Evolutionary conservation across 345 rosid genomes (phyloP).

Genomic region (Gossypium stocksii): DNA sequence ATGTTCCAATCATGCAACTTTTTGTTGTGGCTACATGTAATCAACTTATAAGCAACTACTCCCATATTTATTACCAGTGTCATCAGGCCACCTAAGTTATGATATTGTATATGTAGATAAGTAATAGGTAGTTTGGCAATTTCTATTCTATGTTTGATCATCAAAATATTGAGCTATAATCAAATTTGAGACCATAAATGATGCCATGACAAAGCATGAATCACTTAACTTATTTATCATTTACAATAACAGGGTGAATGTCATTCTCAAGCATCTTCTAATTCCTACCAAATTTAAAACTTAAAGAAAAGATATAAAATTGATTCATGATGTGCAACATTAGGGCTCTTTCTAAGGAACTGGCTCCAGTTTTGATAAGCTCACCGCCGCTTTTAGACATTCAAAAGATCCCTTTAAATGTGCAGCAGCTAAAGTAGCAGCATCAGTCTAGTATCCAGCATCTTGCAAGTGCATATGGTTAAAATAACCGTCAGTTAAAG

Average conservation of each 20-base stretch:
- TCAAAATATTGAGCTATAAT: neutral
- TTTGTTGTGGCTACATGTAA: slow-evolving; percentile 21
- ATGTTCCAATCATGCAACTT: slow-evolving; percentile 12
- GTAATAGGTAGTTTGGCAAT: neutral
- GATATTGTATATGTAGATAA: no score
- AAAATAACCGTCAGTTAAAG: neutral
- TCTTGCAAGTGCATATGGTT: slow-evolving; percentile 70
- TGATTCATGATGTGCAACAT: slow-evolving; percentile 1
- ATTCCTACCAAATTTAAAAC: slow-evolving; percentile 3
- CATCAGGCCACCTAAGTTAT: neutral
- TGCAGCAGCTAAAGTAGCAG: slow-evolving; percentile 95
- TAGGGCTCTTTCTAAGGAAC: slow-evolving; percentile 1
- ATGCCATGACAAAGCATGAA: slow-evolving; percentile 4
- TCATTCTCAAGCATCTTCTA: slow-evolving; percentile 12
- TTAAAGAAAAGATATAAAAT: neutral
- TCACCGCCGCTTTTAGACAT: slow-evolving; percentile 26
- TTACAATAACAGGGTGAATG: slow-evolving; percentile 11
- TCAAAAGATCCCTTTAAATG: slow-evolving; percentile 62
- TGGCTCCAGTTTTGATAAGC: slow-evolving; percentile 15
- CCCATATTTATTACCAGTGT: neutral
- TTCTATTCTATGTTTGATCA: neutral
- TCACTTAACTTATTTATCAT: slow-evolving; percentile 17
- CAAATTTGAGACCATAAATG: neutral
- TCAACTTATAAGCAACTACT: slow-evolving; percentile 12
- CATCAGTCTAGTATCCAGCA: slow-evolving; percentile 99